Evolutionary conservation across 2,329 filamentous ascomycete species (phyloP).

Genomic region (Myotisia sp.): DNA sequence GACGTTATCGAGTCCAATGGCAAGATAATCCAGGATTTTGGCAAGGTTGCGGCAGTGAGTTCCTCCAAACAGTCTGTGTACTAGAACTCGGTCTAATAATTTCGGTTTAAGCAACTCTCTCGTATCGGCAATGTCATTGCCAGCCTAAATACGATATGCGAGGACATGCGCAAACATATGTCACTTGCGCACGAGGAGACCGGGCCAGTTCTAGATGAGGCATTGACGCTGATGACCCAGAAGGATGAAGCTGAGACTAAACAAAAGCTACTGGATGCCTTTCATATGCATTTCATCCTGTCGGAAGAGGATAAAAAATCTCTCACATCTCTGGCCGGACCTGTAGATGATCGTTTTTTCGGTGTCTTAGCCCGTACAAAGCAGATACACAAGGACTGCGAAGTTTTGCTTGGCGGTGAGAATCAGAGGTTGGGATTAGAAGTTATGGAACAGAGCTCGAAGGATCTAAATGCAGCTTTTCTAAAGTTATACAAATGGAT

Average conservation of each 20-base stretch:
- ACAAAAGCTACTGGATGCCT: constrained; percentile 60
- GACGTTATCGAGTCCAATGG: constrained; percentile 90
- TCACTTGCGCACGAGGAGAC: constrained; percentile 61
- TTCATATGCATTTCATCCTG: constrained; percentile 70
- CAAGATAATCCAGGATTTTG: constrained; percentile 75
- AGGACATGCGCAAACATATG: constrained; percentile 66
- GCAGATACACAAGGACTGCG: constrained; percentile 74
- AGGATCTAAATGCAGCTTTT: constrained; percentile 73
- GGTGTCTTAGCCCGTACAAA: constrained; percentile 62
- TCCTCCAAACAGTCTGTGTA: background rate
- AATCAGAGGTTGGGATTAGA: constrained; percentile 78
- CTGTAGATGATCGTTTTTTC: constrained; percentile 79
- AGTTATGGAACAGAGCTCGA: constrained; percentile 80
- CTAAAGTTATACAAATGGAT: constrained; percentile 96
- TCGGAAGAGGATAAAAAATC: constrained; percentile 64
- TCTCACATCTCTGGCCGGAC: constrained; percentile 64
- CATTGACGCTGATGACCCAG: constrained; percentile 56
- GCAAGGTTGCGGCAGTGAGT: constrained; percentile 68
- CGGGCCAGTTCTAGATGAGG: constrained; percentile 60
- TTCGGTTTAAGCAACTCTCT: constrained; percentile 56
- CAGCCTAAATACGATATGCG: constrained; percentile 64
- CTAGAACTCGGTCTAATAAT: background rate
- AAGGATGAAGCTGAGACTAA: constrained; percentile 64
- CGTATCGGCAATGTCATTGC: constrained; percentile 67
- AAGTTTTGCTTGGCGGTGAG: constrained; percentile 76